Evolutionary conservation across 2,329 filamentous ascomycete species (phyloP).

Genomic region (Botrytis sinoallii): DNA sequence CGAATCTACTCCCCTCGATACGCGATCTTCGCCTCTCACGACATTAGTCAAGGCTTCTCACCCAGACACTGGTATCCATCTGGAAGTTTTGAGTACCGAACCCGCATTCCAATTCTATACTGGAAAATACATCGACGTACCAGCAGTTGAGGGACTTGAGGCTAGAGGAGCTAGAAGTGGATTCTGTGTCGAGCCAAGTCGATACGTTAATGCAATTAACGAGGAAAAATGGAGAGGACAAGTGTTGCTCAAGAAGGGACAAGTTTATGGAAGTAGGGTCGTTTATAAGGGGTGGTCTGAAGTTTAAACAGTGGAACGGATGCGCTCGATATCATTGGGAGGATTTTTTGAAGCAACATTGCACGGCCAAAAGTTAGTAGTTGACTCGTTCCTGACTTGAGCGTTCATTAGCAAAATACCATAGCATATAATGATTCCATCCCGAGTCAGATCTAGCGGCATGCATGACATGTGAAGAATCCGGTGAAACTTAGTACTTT

Average conservation of each 20-base stretch:
- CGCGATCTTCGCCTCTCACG: conserved; percentile 54
- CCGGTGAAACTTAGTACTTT: not conserved
- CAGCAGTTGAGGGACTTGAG: conserved; percentile 58
- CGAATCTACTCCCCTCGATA: conserved; percentile 48
- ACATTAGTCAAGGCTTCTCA: conserved; percentile 72
- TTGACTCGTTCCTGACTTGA: not conserved
- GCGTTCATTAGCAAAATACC: not conserved
- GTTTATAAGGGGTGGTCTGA: conserved; percentile 85
- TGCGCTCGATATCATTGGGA: not conserved
- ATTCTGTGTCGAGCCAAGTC: conserved; percentile 89
- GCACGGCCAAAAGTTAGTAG: not conserved
- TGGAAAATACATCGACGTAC: conserved; percentile 78
- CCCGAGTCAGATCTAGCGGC: not conserved
- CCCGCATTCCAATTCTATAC: conserved; percentile 98
- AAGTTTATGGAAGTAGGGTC: conserved; percentile 75
- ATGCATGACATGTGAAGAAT: not conserved
- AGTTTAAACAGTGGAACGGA: conserved; percentile 46
- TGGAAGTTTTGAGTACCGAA: conserved; percentile 88
- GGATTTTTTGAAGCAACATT: conserved; percentile 9
- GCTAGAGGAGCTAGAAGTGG: conserved; percentile 67
- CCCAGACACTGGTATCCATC: conserved; percentile 69
- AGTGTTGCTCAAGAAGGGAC: conserved; percentile 78
- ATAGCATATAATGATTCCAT: not conserved
- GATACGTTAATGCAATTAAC: conserved; percentile 87
- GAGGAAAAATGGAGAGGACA: conserved; percentile 74